Base-by-base conservation (phyloP, 2,329 filamentous ascomycete genomes). In the Ceratocystis colombiana region DNA sequence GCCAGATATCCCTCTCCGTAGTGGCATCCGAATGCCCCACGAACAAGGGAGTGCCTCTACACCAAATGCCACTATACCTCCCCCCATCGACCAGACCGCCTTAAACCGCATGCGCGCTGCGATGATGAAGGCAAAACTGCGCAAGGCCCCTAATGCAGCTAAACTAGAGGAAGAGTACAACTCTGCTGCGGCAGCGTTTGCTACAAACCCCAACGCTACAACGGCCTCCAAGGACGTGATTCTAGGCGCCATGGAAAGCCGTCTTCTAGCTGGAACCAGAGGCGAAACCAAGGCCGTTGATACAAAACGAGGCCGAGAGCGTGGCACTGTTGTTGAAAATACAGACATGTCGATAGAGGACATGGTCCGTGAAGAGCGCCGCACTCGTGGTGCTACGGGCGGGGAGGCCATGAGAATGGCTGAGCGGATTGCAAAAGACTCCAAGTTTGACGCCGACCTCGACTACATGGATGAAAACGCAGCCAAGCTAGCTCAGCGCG, bases 401-500 rank as follows among this genome's bases (percentile, higher is more conserved):
- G 90, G 90, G 64, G 92, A 96, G 73, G 89, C 89, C 0, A 80
- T 86, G 71, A 84, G 89, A 3, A 83, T 96, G 41, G 94, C 94
- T 2, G 92, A 97, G 74, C 86, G 92, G 68, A 99, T 99, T 71
- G 90, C 92, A 65, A 96, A 96, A 73, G 94, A 99, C 75, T 84
- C 77, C 62, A 95, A 92, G 73, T 99, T 95, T 74, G 87, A 90
- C 77, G 86, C 95, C 72, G 88, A 96, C 74, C 84, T 99, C 30
- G 93, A 99, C 65, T 99, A 99, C 76, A 88, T 97, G 81, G 93
- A 99, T 74, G 94, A 97, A 71, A 97, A 99, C 73, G 94, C 94
- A 17, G 83, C 85, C 64, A 96, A 93, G 75, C 84, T 99, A 12
- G 92, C 93, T 33, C 88, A 86, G 72, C 86, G 89, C 30, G 88